Percentiles rank a stretch among this genome's conserved stretches.
phyloP scores from a whole-genome alignment of 768 basidiomycete species.

The Naganishia kalamii region DNA sequence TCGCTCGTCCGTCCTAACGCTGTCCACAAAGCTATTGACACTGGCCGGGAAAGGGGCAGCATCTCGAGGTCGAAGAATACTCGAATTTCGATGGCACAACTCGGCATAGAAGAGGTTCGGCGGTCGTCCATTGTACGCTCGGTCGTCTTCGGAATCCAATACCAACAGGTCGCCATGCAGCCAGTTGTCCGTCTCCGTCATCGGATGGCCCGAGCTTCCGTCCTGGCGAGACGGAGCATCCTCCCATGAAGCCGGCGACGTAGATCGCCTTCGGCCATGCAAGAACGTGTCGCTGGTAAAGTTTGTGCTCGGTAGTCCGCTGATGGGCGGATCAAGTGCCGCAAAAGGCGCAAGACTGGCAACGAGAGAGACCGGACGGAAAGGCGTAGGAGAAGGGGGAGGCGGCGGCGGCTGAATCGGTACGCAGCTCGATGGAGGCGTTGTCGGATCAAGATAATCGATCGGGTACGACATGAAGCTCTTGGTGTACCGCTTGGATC shows the following conservation, averaged over 20 bases:
- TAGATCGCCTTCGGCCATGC: neutral
- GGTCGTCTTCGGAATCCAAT: neutral
- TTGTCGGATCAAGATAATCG: neutral
- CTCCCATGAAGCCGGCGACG: constrained; percentile 9
- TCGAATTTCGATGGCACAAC: constrained; percentile 7
- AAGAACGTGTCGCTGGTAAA: constrained; percentile 4
- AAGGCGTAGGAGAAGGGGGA: constrained; percentile 7
- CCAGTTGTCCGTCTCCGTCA: neutral
- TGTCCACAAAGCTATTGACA: neutral
- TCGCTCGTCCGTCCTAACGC: neutral
- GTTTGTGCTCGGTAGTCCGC: neutral
- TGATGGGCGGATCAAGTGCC: neutral
- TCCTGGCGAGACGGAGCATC: neutral
- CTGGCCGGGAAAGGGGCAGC: neutral
- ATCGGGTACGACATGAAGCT: constrained; percentile 16
- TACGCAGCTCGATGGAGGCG: neutral
- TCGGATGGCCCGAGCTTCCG: neutral
- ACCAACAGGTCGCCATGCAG: neutral
- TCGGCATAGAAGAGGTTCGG: neutral
- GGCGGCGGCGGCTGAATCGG: neutral
- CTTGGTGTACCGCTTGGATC: constrained; percentile 10
- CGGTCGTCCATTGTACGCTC: neutral
- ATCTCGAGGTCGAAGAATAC: constrained; percentile 1
- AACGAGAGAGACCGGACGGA: neutral
- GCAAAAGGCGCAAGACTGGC: constrained; percentile 1